Conservation (phyloP, 805 yeast genomes). For the Candida palmyrensis region DNA sequence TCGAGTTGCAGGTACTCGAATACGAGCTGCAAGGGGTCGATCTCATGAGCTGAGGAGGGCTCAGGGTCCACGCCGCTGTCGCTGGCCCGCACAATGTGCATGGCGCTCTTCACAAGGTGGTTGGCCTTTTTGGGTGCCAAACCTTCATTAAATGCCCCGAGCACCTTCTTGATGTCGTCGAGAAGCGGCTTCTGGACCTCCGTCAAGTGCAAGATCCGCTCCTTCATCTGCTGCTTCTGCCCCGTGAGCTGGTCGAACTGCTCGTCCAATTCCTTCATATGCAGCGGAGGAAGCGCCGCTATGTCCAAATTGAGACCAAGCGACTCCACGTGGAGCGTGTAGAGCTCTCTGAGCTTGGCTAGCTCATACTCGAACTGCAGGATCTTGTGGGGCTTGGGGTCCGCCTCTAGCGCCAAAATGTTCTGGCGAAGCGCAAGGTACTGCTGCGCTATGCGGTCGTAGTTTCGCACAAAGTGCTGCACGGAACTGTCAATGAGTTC, state of each 20-base stretch:
- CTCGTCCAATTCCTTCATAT: slow-evolving; percentile 1
- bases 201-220: slow-evolving; percentile 10
- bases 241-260: neutral
- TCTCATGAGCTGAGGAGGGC: slow-evolving; percentile 4
- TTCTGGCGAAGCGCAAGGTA: slow-evolving; percentile 32
- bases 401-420: slow-evolving; percentile 13
- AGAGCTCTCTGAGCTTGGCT: slow-evolving; percentile 20
- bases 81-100: too few relatives aligned
- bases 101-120: neutral
- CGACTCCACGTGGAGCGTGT: slow-evolving; percentile 14
- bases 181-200: slow-evolving; percentile 30
- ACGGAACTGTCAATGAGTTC: slow-evolving; percentile 27
- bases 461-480: slow-evolving; percentile 21
- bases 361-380: slow-evolving; percentile 23
- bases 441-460: slow-evolving; percentile 27
- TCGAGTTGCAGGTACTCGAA: slow-evolving; percentile 18
- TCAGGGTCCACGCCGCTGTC: slow-evolving; percentile 1
- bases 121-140: slow-evolving; percentile 4
- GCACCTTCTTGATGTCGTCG: slow-evolving; percentile 25
- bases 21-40: slow-evolving; percentile 10
- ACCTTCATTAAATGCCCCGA: slow-evolving; percentile 16
- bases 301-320: neutral
- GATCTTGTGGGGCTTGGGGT: slow-evolving; percentile 5
- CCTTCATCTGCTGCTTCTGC: neutral
- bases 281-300: neutral